Conservation (phyloP, 1,139 yeast species). For the Sugiyamaella paludigena region DNA sequence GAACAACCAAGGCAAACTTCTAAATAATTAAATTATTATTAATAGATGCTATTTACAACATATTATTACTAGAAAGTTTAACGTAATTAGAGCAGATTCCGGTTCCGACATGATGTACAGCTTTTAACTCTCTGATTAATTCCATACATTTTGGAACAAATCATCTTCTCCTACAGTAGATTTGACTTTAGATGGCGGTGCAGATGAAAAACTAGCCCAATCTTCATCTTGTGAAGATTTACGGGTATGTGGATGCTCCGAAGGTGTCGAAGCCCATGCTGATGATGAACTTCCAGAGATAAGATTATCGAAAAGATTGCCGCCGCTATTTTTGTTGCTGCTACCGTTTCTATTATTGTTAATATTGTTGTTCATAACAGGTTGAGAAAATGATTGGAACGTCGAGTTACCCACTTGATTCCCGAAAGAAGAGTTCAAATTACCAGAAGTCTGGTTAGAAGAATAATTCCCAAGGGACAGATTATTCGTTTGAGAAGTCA, state of each 20-base stretch:
- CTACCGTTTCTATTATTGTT: slow-evolving; percentile 15
- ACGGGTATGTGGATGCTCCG: slow-evolving; percentile 13
- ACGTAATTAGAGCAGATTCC: too few relatives aligned
- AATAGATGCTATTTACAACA: background rate
- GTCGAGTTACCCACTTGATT: background rate
- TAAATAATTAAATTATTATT: background rate
- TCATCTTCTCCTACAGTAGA: slow-evolving; percentile 51
- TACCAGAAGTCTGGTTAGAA: background rate
- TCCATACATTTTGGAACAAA: slow-evolving; percentile 67
- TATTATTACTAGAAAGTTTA: background rate
- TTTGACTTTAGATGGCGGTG: slow-evolving; percentile 28
- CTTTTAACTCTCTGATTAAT: slow-evolving; percentile 18
- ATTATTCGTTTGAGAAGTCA: slow-evolving; percentile 12
- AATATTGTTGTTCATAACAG: background rate
- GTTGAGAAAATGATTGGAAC: background rate
- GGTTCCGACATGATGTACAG: background rate
- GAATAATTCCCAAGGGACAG: slow-evolving; percentile 13
- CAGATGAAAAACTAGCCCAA: slow-evolving; percentile 29
- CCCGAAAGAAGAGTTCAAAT: background rate
- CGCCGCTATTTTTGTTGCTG: slow-evolving; percentile 20
- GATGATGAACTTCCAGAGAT: slow-evolving; percentile 16
- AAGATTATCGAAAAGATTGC: slow-evolving; percentile 41
- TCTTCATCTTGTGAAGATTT: slow-evolving; percentile 21
- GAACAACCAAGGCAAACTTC: background rate
- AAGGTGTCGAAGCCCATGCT: slow-evolving; percentile 20